These are phyloP conservation scores for Yarrowia divulgata DNA, from an alignment of 805 yeast species.

Conservation along the genomic window DNA sequence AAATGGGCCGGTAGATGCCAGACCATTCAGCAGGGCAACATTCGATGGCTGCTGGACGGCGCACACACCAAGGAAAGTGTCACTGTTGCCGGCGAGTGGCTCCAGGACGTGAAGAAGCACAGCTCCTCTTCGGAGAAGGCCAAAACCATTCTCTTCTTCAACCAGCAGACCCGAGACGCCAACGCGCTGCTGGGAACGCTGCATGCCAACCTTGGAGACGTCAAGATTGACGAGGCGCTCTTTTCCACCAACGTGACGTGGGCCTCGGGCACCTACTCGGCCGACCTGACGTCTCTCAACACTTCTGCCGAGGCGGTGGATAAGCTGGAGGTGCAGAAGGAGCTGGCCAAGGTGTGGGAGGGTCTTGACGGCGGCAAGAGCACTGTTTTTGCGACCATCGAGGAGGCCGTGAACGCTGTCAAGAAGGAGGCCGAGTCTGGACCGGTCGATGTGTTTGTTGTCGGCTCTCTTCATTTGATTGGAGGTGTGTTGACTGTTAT, in stretches of 20 bases:
- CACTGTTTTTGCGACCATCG: constrained; percentile 73
- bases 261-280: constrained; percentile 73
- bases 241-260: constrained; percentile 94
- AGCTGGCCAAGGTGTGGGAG: constrained; percentile 74
- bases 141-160: constrained; percentile 70
- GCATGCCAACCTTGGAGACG: constrained; percentile 46
- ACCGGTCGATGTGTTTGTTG: constrained; percentile 77
- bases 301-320: constrained; percentile 81
- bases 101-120: constrained; percentile 48
- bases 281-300: constrained; percentile 86
- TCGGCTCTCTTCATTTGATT: constrained; percentile 92
- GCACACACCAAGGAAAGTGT: constrained; percentile 94
- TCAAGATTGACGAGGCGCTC: constrained; percentile 73
- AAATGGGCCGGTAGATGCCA: constrained; percentile 98
- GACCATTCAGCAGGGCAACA: constrained; percentile 56
- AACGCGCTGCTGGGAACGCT: constrained; percentile 65
- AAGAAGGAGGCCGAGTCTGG: constrained; percentile 51
- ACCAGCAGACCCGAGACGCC: constrained; percentile 94
- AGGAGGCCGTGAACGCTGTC: constrained; percentile 67
- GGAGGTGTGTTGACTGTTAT: constrained; percentile 92
- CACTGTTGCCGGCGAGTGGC: constrained; percentile 84
- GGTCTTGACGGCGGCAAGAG: constrained; percentile 54
- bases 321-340: constrained; percentile 78
- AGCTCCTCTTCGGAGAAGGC: background rate
- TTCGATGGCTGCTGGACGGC: constrained; percentile 91